phyloP scores from a whole-genome alignment of 2,329 filamentous ascomycete genomes.

The Ceratocystis albifundus region DNA sequence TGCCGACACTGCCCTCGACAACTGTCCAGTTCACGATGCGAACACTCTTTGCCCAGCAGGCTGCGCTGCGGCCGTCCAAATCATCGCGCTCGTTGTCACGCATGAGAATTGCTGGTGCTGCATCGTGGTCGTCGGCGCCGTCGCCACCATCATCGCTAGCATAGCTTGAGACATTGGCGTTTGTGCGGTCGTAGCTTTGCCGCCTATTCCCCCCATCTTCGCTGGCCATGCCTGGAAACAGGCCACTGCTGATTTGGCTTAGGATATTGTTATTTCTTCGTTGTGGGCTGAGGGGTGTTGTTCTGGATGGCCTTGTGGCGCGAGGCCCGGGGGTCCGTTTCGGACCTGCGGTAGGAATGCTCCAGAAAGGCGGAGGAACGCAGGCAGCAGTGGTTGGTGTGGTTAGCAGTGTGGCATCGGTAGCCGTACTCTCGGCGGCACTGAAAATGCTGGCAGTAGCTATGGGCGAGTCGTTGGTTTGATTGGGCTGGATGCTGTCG shows the following conservation, averaged over 20 bases:
- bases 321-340: neutral
- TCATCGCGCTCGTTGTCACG: slow-evolving; percentile 50
- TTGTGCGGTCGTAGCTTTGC: neutral
- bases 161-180: neutral
- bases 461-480: slow-evolving; percentile 7
- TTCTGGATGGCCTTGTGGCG: neutral
- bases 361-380: slow-evolving; percentile 21
- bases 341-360: slow-evolving; percentile 9
- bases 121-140: slow-evolving; percentile 5
- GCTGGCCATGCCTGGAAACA: neutral
- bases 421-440: slow-evolving; percentile 17
- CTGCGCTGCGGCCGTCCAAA: slow-evolving; percentile 41
- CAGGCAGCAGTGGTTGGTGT: slow-evolving; percentile 17
- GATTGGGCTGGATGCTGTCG: neutral
- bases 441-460: slow-evolving; percentile 15
- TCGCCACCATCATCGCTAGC: slow-evolving; percentile 11
- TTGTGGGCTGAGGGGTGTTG: neutral
- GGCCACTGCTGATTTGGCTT: neutral
- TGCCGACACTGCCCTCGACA: slow-evolving; percentile 45
- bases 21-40: slow-evolving; percentile 46
- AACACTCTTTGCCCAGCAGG: slow-evolving; percentile 55
- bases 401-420: slow-evolving; percentile 15
- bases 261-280: neutral
- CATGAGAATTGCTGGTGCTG: slow-evolving; percentile 45
- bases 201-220: neutral